A percentile compares a stretch with the other conserved stretches of the same genome.
Evolutionary conservation across 2,329 filamentous ascomycete genomes (phyloP).

Genomic region (Dryadomyces sulphureus): DNA sequence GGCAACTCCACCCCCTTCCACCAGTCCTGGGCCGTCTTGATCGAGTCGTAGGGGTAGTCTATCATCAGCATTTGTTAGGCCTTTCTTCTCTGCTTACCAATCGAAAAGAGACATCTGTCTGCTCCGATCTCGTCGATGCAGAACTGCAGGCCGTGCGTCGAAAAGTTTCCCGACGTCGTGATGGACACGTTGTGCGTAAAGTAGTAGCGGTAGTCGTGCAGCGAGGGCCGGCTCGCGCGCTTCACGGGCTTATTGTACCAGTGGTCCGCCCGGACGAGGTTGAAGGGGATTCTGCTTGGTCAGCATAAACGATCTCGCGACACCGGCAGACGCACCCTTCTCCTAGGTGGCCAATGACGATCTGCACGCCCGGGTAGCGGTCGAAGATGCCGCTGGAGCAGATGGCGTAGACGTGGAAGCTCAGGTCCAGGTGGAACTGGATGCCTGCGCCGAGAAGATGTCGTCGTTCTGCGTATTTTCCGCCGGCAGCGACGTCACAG

Average conservation of each 20-base stretch:
- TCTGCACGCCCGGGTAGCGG: slow-evolving; percentile 23
- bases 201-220: slow-evolving; percentile 24
- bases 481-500: slow-evolving; percentile 13
- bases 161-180: slow-evolving; percentile 26
- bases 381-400: slow-evolving; percentile 27
- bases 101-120: slow-evolving; percentile 24
- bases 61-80: not conserved
- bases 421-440: slow-evolving; percentile 26
- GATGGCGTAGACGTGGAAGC: slow-evolving; percentile 29
- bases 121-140: slow-evolving; percentile 23
- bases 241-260: slow-evolving; percentile 29
- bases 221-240: slow-evolving; percentile 19
- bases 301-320: not conserved
- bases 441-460: slow-evolving; percentile 21
- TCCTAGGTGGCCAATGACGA: slow-evolving; percentile 27
- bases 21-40: slow-evolving; percentile 19
- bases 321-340: slow-evolving; percentile 19
- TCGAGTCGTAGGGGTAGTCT: slow-evolving; percentile 21
- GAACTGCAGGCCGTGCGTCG: slow-evolving; percentile 23
- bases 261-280: slow-evolving; percentile 24
- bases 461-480: slow-evolving; percentile 16
- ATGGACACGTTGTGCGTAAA: slow-evolving; percentile 26
- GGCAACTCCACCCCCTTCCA: slow-evolving; percentile 18
- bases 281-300: slow-evolving; percentile 22
- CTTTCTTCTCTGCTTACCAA: slow-evolving; percentile 16